phyloP scores from a whole-genome alignment of 257 asterid species.

The Solanum neorickii region DNA sequence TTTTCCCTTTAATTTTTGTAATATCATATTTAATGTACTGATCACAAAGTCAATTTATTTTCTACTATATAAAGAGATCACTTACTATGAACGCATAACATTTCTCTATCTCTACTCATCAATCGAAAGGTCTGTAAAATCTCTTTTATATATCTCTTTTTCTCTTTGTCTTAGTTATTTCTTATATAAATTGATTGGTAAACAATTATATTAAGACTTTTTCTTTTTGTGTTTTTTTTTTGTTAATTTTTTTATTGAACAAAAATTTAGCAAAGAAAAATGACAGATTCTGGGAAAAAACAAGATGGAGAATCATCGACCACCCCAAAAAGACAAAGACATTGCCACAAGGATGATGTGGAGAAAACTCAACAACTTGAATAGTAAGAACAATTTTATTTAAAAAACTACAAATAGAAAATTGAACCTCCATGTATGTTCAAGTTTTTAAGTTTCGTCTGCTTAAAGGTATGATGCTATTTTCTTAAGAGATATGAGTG shows the following conservation, averaged over 20 bases:
- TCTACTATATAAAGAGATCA: not conserved
- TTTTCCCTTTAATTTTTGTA: not conserved
- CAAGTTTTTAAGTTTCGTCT: not conserved
- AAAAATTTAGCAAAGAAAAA: not conserved
- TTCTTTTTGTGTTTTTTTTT: not conserved
- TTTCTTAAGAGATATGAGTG: not conserved
- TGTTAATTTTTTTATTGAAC: not conserved
- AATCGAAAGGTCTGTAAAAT: not conserved
- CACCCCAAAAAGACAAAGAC: conserved; percentile 22
- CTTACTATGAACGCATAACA: not conserved
- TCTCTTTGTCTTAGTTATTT: not conserved
- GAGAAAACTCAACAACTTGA: conserved; percentile 55
- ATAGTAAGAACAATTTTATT: conserved; percentile 25
- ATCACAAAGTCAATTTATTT: not conserved
- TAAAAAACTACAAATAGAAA: not conserved
- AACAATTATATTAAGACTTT: not conserved
- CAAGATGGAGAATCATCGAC: conserved; percentile 7
- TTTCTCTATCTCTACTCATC: not conserved
- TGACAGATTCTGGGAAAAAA: conserved; percentile 9
- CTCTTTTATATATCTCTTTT: not conserved
- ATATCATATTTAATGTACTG: not conserved
- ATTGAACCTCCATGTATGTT: not conserved
- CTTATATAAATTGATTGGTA: not conserved
- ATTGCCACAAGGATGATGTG: conserved; percentile 37
- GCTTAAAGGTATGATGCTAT: not conserved